phyloP scores from a whole-genome alignment of 164 flowering plant genomes.

The Sextonia rubra region DNA sequence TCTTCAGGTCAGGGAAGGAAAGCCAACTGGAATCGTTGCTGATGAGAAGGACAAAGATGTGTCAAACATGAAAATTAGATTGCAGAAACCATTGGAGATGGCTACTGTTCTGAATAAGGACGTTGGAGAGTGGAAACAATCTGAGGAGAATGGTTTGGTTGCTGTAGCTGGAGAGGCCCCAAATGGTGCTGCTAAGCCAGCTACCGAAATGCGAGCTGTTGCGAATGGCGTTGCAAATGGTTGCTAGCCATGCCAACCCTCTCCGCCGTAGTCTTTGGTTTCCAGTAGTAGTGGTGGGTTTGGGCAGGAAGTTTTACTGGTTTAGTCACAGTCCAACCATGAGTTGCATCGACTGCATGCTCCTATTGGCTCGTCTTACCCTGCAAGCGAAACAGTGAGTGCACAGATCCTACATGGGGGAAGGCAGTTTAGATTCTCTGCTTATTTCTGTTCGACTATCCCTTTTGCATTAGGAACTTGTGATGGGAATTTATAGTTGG shows the following conservation, averaged over 20 bases:
- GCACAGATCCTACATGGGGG: neutral
- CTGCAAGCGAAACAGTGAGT: neutral
- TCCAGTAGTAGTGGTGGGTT: constrained; percentile 11
- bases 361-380: neutral
- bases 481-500: neutral
- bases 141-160: constrained; percentile 34
- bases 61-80: constrained; percentile 18
- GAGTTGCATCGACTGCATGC: neutral
- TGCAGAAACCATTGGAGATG: constrained; percentile 33
- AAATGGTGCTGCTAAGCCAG: constrained; percentile 34
- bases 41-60: constrained; percentile 40
- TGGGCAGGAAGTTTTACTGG: constrained; percentile 12
- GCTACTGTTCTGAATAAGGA: constrained; percentile 27
- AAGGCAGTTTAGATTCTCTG: constrained; percentile 1
- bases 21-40: constrained; percentile 21
- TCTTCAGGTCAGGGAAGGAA: constrained; percentile 64
- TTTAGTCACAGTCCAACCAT: constrained; percentile 1
- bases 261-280: constrained; percentile 4
- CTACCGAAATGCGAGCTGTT: constrained; percentile 28
- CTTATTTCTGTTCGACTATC: neutral
- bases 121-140: constrained; percentile 16
- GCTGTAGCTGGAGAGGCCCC: constrained; percentile 31
- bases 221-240: constrained; percentile 41
- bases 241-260: constrained; percentile 21
- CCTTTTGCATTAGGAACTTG: neutral